A percentile compares a stretch with the other conserved stretches of the same genome.
Conservation (phyloP, 164 flowering plant genomes). For the Annona cherimola region DNA sequence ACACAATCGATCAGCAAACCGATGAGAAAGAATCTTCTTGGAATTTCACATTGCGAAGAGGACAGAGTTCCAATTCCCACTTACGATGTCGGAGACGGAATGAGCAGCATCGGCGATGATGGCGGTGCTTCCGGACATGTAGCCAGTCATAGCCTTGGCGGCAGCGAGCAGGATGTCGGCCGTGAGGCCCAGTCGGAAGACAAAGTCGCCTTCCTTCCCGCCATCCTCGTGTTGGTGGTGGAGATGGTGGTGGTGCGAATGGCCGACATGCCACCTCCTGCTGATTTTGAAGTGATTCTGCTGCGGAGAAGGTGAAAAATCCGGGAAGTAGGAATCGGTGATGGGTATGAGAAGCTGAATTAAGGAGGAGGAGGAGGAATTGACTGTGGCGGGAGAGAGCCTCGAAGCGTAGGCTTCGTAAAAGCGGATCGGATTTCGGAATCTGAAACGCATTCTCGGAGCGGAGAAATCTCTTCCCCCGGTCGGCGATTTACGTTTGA, state of each 20-base stretch:
- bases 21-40: not conserved
- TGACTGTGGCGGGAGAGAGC: not conserved
- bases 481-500: not conserved
- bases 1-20: not conserved
- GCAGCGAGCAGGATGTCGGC: constrained; percentile 66
- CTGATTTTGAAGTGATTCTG: constrained; percentile 19
- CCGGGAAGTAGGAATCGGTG: not conserved
- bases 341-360: constrained; percentile 1
- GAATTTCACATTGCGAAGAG: not conserved
- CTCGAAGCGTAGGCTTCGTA: not conserved
- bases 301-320: not conserved
- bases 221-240: constrained; percentile 7
- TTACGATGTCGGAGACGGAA: constrained; percentile 90
- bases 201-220: constrained; percentile 47
- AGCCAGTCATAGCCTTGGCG: constrained; percentile 77
- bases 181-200: constrained; percentile 72
- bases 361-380: not conserved
- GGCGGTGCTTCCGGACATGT: constrained; percentile 85
- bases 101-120: constrained; percentile 95
- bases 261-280: constrained; percentile 70
- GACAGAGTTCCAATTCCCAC: not conserved
- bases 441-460: constrained; percentile 10
- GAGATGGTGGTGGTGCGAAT: constrained; percentile 38
- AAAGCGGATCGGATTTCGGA: not conserved
- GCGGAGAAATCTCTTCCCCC: not conserved